These are phyloP conservation scores for Diplotaxis tenuifolia DNA, from an alignment of 345 rosid genomes.

Conservation along the genomic window DNA sequence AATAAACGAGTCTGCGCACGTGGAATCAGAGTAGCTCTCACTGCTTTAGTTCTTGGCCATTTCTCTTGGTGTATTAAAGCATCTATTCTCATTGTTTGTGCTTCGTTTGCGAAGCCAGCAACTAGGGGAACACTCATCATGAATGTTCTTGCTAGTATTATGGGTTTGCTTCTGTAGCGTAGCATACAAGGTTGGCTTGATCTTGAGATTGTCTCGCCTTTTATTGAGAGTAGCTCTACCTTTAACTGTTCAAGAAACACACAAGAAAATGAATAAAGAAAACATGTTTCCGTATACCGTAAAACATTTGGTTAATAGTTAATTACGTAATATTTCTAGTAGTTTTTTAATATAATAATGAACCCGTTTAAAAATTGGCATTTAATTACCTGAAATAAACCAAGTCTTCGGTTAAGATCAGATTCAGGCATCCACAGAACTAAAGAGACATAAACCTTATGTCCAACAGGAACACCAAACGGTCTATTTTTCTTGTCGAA, in stretches of 20 bases:
- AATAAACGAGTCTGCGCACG: conserved; percentile 56
- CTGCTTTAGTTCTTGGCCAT: conserved; percentile 52
- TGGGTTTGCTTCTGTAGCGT: conserved; percentile 58
- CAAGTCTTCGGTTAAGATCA: conserved; percentile 58
- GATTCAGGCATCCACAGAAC: conserved; percentile 77
- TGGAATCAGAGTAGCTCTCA: conserved; percentile 56
- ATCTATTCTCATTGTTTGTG: conserved; percentile 52
- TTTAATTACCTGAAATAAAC: conserved; percentile 64
- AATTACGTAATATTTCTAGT: too few species aligned
- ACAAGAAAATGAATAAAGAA: not conserved
- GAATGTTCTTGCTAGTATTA: conserved; percentile 55
- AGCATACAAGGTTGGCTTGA: conserved; percentile 80
- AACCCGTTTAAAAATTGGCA: not conserved
- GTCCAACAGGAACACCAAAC: conserved; percentile 56
- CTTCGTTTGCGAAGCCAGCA: conserved; percentile 61
- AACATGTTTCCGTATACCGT: not conserved
- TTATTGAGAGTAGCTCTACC: conserved; percentile 54
- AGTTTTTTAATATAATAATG: too few species aligned
- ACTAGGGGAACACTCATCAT: conserved; percentile 56
- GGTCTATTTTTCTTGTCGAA: conserved; percentile 23
- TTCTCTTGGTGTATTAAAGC: conserved; percentile 54
- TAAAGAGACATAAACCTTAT: conserved; percentile 52
- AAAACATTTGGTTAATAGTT: not conserved
- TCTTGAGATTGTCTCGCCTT: conserved; percentile 47
- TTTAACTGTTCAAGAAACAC: conserved; percentile 44